A percentile compares a stretch with the other conserved stretches of the same genome.
These are phyloP conservation scores for Arabis alpina DNA, from an alignment of 345 rosid genomes.

Conservation along the genomic window DNA sequence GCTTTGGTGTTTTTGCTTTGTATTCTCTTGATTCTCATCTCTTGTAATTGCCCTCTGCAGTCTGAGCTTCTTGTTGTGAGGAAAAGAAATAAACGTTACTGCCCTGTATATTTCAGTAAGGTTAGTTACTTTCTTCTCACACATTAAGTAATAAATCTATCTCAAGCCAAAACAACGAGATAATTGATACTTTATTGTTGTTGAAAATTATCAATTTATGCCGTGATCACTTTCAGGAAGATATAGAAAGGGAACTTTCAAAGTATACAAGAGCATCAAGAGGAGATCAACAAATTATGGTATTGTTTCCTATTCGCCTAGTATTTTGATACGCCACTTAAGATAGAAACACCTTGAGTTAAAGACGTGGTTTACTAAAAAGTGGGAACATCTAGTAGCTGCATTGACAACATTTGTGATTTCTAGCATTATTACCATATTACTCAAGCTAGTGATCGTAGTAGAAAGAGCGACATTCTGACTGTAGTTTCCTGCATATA, in stretches of 20 bases:
- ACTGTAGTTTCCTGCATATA: neutral
- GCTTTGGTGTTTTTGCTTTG: slow-evolving; percentile 15
- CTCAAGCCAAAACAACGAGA: neutral
- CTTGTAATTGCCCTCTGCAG: slow-evolving; percentile 50
- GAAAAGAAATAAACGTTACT: slow-evolving; percentile 79
- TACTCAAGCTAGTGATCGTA: too few species aligned
- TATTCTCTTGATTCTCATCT: neutral
- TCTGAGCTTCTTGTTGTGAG: slow-evolving; percentile 89
- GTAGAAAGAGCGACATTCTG: neutral
- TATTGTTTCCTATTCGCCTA: slow-evolving; percentile 34
- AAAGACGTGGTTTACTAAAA: neutral
- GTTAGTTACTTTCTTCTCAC: slow-evolving; percentile 59
- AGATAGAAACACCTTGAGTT: neutral
- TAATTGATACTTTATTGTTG: neutral
- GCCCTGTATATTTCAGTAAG: slow-evolving; percentile 95
- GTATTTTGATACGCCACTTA: neutral
- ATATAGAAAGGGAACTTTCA: slow-evolving; percentile 80
- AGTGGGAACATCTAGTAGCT: slow-evolving; percentile 7
- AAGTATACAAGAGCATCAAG: slow-evolving; percentile 71
- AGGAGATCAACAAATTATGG: slow-evolving; percentile 92
- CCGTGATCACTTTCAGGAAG: slow-evolving; percentile 60
- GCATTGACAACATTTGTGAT: neutral
- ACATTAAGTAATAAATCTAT: neutral
- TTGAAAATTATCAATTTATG: neutral
- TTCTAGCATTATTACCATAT: neutral